Conservation (phyloP, 163 green algal species). For the Scenedesmus sp. region DNA sequence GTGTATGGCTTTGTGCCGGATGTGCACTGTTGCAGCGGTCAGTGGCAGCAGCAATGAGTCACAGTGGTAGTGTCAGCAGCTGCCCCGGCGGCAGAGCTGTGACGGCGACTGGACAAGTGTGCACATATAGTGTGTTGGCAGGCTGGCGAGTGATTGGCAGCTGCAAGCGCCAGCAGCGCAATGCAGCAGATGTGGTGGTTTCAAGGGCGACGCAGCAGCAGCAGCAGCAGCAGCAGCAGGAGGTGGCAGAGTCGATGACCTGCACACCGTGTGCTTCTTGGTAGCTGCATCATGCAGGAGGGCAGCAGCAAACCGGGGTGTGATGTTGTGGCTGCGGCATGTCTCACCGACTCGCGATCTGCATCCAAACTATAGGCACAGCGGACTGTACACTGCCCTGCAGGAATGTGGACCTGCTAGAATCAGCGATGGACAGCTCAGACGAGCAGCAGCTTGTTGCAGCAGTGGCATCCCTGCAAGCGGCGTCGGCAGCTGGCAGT, state of each 20-base stretch:
- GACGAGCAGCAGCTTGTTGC: constrained; percentile 37
- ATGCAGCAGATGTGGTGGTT: constrained; percentile 52
- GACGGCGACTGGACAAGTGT: no score
- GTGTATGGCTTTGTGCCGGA: background rate
- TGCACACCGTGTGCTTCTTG: no score
- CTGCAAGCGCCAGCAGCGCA: background rate
- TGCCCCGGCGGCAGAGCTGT: no score
- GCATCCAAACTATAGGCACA: no score
- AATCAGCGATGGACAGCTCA: constrained; percentile 55
- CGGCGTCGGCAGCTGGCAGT: constrained; percentile 29
- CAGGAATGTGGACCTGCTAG: constrained; percentile 48
- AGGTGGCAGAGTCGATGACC: no score
- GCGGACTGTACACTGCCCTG: background rate
- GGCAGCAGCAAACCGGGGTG: no score
- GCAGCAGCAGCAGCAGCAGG: constrained; percentile 19
- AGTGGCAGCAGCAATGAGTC: background rate
- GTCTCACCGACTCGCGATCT: no score
- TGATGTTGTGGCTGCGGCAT: no score
- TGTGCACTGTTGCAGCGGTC: background rate
- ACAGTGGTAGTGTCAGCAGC: no score
- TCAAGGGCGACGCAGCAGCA: constrained; percentile 23
- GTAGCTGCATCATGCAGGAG: no score
- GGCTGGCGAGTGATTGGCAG: background rate
- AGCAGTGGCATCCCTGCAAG: constrained; percentile 52
- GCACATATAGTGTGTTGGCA: no score